A percentile compares a stretch with the other conserved stretches of the same genome.
Conservation (phyloP, 2,329 filamentous ascomycete species). For the Sporothrix globosa region DNA sequence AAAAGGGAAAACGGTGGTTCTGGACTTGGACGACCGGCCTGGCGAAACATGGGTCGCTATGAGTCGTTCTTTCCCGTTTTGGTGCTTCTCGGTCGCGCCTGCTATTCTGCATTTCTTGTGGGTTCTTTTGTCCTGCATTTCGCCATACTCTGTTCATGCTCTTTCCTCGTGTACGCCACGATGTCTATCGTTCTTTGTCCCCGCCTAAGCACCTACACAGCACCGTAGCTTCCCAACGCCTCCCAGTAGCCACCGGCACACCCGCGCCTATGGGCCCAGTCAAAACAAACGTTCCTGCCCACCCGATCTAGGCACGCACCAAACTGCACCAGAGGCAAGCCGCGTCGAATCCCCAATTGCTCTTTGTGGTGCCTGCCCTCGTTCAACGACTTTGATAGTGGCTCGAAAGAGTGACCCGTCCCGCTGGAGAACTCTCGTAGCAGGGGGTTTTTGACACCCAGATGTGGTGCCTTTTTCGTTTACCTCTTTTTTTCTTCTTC, state of each 20-base stretch:
- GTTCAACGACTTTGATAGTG: too few relatives aligned
- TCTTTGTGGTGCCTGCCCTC: not conserved
- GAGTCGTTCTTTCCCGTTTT: constrained; percentile 12
- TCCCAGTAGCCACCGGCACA: not conserved
- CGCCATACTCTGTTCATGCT: not conserved
- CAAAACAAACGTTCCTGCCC: not conserved
- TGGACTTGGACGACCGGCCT: constrained; percentile 5
- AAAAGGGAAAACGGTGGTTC: constrained; percentile 21
- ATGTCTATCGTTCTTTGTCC: constrained; percentile 16
- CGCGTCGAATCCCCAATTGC: not conserved
- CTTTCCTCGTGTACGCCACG: not conserved
- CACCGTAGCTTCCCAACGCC: not conserved
- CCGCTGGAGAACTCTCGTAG: constrained; percentile 1
- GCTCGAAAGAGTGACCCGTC: too few relatives aligned
- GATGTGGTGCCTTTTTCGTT: too few relatives aligned
- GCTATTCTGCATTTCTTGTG: not conserved
- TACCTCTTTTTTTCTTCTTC: too few relatives aligned
- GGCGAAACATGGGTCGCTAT: constrained; percentile 1
- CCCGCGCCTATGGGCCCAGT: not conserved
- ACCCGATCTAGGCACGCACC: constrained; percentile 10
- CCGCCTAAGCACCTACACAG: constrained; percentile 12
- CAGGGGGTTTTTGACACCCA: too few relatives aligned
- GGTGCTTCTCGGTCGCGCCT: not conserved
- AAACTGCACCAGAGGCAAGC: not conserved
- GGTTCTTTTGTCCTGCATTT: not conserved